These are phyloP conservation scores for Asterella californica DNA, from an alignment of 225 moss, liverwort and hornwort species.

Conservation along the genomic window DNA sequence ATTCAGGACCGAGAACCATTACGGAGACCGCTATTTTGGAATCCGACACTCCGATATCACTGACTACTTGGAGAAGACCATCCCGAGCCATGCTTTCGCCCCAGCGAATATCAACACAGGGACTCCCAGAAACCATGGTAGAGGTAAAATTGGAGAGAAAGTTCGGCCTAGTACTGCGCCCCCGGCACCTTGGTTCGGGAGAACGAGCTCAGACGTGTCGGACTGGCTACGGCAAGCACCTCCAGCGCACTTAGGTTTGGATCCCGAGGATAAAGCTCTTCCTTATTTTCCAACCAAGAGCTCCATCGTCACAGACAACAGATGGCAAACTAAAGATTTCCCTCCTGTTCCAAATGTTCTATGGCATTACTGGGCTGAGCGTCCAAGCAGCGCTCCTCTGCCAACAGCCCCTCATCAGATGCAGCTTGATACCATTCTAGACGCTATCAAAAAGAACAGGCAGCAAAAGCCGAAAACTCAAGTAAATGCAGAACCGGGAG, in stretches of 20 bases:
- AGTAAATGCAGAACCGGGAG: not conserved
- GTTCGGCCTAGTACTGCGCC: conserved; percentile 34
- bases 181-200: conserved; percentile 41
- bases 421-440: conserved; percentile 28
- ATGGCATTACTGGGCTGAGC: conserved; percentile 47
- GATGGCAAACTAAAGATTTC: conserved; percentile 42
- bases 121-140: conserved; percentile 4
- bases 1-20: conserved; percentile 15
- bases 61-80: conserved; percentile 33
- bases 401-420: conserved; percentile 36
- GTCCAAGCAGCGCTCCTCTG: conserved; percentile 37
- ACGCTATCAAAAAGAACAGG: conserved; percentile 17
- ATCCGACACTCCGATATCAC: conserved; percentile 40
- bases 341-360: conserved; percentile 34
- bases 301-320: conserved; percentile 40
- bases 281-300: conserved; percentile 34
- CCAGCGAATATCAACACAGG: conserved; percentile 20
- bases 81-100: conserved; percentile 45
- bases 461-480: not conserved
- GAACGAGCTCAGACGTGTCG: conserved; percentile 36
- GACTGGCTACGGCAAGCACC: conserved; percentile 40
- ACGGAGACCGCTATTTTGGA: conserved; percentile 37
- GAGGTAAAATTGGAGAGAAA: conserved; percentile 4
- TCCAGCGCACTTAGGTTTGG: conserved; percentile 42
- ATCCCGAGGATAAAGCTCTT: conserved; percentile 38